Base-by-base conservation (phyloP, 2,329 filamentous ascomycete species). In the Parascedosporium putredinis region DNA sequence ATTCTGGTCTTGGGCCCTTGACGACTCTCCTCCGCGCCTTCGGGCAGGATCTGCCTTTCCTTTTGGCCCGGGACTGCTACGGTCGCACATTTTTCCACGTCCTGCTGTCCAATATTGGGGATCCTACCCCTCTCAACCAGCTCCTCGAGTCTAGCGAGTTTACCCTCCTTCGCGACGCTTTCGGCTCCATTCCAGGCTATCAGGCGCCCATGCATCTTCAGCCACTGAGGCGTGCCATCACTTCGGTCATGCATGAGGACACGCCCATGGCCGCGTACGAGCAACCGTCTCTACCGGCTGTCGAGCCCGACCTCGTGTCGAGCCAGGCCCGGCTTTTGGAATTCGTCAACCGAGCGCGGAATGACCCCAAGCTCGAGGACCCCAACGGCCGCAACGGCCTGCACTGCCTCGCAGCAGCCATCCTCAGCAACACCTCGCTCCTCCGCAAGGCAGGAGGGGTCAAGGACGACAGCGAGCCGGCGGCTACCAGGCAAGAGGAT, bases 381-480 rank as follows among this genome's bases (percentile, higher is more conserved):
- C 34, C 60, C 1, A 59, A 69, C 4, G 76, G 77, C 4, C 71
- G 75, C 20, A 81, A 81, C 52, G 76, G 71, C 7, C 64, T 81
- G 14, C 77, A 81, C 55, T 78, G 75, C 53, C 69, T 81, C n/a
- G 76, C 76, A 2, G 70, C 73, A 52, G 74, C 72, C 5, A 69
- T 70, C n/a, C 60, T 79, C 1, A 68, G 69, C 54, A 50, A 61
- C 27, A 59, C 62, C 3, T 67, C 64, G 20, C 59, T 71, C 8
- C 58, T 64, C 12, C 62, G 65, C 47, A 67, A 67, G 45, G 60
- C 60, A 18, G 60, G 63, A 49, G 40, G 8, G 18, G 6, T 14
- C 2, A 34, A 55, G 55, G 10, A 55, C 62, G 1, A 54, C 59
- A 8, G 55, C 55, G 23, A 52, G 56, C 10, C 59, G n/a, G n/a